Conservation (phyloP, 441 rosid species). For the Brassica hybrid region DNA sequence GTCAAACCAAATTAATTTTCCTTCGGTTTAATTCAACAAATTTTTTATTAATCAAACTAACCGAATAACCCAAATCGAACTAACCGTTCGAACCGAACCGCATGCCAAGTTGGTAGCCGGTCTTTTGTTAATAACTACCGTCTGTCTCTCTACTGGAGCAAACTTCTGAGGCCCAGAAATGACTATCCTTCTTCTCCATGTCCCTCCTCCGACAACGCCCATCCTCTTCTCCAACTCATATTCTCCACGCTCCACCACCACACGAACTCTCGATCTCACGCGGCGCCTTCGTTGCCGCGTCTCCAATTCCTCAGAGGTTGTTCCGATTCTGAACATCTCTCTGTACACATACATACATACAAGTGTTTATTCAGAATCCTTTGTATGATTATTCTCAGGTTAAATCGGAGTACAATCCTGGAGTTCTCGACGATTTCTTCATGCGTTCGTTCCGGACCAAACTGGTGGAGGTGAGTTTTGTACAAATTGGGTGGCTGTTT, state of each 20-base stretch:
- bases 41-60: not conserved
- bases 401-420: constrained; percentile 55
- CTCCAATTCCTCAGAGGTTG: constrained; percentile 36
- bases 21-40: not conserved
- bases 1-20: not conserved
- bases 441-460: constrained; percentile 67
- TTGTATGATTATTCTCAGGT: constrained; percentile 42
- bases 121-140: not conserved
- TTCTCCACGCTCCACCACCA: constrained; percentile 18
- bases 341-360: not conserved
- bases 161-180: constrained; percentile 27
- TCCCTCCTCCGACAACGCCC: constrained; percentile 22
- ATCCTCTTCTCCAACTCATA: constrained; percentile 27
- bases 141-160: not conserved
- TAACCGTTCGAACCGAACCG: not conserved
- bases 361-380: not conserved
- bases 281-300: constrained; percentile 21
- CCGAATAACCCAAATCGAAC: not conserved
- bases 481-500: not conserved
- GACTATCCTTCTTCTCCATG: constrained; percentile 28
- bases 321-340: not conserved
- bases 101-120: not conserved
- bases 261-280: not conserved
- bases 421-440: constrained; percentile 59
- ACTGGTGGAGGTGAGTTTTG: constrained; percentile 61